Base-by-base conservation (phyloP, 805 yeast species). In the Candida tallmaniae region DNA sequence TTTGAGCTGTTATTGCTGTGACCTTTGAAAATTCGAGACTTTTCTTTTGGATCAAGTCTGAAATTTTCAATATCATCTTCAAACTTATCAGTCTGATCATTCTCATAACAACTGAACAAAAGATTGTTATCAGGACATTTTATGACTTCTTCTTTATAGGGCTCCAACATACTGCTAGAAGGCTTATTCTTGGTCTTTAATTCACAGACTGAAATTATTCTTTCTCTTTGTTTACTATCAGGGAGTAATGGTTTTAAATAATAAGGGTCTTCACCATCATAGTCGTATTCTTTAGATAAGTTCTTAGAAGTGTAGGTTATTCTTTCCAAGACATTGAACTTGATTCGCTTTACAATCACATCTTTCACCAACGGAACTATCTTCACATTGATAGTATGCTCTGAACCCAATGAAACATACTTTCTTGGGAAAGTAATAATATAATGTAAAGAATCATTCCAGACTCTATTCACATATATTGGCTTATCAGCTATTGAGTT, bases 391-490 rank as follows among this genome's bases (percentile, higher is more conserved):
- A 84, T 59, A 58, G 83, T 48, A 60, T 60, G 62, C 32, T 73
- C 77, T 9, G 78, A 68, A 3, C 83, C 83, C 31, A 83, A 57
- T 2, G 83, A 67, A 8, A 83, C 75, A 52, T 69, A 83, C 48
- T 83, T 84, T 38, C 70, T 70, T 0, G 89, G 88, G 39, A 84
- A 70, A 0, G 87, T 73, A 11, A 84, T 70, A 43, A 82, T 82
- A 55, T 84, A 84, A 36, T 78, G 77, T 23, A 84, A 56, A 0
- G 86, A 55, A 36, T 82, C 80, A 45, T 78, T 76, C 93, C 93
- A 84, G 1, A 78, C 69, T 41, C 84, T 68, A 51, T 80, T 82
- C 23, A 84, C 86, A 52, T 79, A 83, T 12, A 84, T 73, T 0
- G 94, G 87, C 50, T 82, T 84, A 50, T 83, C 81, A 5, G 76